phyloP scores from a whole-genome alignment of 441 rosid genomes.

The Gossypium schwendimanii region DNA sequence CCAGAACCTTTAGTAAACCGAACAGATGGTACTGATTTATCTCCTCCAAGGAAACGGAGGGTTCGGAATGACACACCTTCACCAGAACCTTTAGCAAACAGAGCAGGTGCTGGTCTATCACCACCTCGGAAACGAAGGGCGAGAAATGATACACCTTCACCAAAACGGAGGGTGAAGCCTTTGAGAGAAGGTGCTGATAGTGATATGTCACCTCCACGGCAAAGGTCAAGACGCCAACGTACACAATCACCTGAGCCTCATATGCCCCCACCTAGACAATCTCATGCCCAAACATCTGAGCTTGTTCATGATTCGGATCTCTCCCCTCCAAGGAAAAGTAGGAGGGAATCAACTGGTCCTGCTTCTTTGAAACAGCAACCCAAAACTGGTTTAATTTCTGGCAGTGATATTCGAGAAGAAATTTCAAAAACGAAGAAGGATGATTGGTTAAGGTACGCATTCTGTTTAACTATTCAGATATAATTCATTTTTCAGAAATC shows the following conservation, averaged over 20 bases:
- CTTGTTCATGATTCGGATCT: conserved; percentile 26
- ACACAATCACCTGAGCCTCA: conserved; percentile 30
- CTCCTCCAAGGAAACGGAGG: conserved; percentile 37
- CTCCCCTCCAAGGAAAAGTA: conserved; percentile 55
- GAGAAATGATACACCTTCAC: conserved; percentile 27
- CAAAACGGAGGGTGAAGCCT: conserved; percentile 16
- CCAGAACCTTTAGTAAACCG: conserved; percentile 25
- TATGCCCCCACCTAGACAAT: conserved; percentile 25
- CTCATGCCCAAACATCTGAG: conserved; percentile 5
- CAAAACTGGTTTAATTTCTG: conserved; percentile 64
- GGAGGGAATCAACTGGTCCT: conserved; percentile 28
- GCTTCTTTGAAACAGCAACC: conserved; percentile 30
- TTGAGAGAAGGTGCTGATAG: conserved; percentile 18
- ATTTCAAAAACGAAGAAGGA: conserved; percentile 53
- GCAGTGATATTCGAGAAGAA: conserved; percentile 50
- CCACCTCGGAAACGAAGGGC: conserved; percentile 35
- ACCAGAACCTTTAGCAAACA: conserved; percentile 13
- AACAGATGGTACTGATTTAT: conserved; percentile 30
- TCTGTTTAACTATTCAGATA: background rate
- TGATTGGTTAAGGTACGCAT: conserved; percentile 46
- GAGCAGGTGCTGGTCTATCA: conserved; percentile 32
- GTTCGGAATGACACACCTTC: conserved; percentile 25
- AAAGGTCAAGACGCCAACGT: conserved; percentile 14
- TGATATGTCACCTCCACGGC: conserved; percentile 36
- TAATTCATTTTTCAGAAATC: background rate